Percentiles rank a stretch among this genome's conserved stretches.
Conservation (phyloP, 331 rosid species). For the Acacia concinna region DNA sequence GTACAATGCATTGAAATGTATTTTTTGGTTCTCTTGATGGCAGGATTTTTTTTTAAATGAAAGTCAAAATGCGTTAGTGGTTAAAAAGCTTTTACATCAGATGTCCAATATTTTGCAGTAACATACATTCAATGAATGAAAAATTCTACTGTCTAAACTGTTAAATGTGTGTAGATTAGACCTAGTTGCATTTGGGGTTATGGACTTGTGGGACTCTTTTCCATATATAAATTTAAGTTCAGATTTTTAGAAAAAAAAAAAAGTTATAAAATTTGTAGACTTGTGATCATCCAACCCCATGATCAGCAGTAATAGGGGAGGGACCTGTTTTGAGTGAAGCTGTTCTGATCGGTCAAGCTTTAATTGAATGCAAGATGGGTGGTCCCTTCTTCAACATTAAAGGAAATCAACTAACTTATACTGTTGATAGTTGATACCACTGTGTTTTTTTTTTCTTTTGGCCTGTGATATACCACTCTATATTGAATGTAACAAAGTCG, state of each 20-base stretch:
- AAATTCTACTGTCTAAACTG: too few relatives aligned
- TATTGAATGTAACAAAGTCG: conserved; percentile 26
- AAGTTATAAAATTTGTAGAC: background rate
- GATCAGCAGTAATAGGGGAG: background rate
- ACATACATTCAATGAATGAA: too few relatives aligned
- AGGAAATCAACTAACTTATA: conserved; percentile 34
- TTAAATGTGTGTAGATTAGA: background rate
- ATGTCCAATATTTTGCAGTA: too few relatives aligned
- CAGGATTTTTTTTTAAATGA: too few relatives aligned
- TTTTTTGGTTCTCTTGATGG: background rate
- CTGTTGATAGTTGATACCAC: conserved; percentile 34
- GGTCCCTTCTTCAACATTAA: conserved; percentile 39
- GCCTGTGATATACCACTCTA: too few relatives aligned
- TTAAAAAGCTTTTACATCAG: too few relatives aligned
- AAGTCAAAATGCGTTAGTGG: too few relatives aligned
- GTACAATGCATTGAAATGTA: background rate
- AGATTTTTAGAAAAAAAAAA: background rate
- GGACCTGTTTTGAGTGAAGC: conserved; percentile 23
- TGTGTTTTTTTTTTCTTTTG: too few relatives aligned
- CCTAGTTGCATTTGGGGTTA: background rate
- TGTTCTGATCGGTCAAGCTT: conserved; percentile 32
- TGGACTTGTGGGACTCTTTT: background rate
- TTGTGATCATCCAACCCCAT: background rate
- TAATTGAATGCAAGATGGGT: conserved; percentile 33
- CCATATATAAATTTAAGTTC: background rate